A percentile compares a stretch with the other conserved stretches of the same genome.
These are phyloP conservation scores for Vitis amurensis DNA, from an alignment of 164 flowering plant species.

Conservation along the genomic window DNA sequence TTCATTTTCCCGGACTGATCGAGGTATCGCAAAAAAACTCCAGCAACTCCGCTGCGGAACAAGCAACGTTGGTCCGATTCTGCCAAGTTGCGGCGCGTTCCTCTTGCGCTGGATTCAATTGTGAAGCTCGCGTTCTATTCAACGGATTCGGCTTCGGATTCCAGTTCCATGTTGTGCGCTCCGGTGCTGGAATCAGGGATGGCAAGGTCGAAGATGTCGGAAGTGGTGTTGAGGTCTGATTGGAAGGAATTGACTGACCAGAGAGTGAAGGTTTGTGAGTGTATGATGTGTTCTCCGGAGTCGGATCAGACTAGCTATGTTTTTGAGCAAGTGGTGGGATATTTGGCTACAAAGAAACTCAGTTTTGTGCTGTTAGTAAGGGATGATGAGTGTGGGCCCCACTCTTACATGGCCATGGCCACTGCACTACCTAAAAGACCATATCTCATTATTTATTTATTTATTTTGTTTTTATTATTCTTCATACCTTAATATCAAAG, in stretches of 20 bases:
- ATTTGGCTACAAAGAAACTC: slow-evolving; percentile 34
- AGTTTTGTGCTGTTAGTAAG: slow-evolving; percentile 51
- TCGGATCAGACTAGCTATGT: slow-evolving; percentile 38
- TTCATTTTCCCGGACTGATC: slow-evolving; percentile 35
- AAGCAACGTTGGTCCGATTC: too few relatives aligned
- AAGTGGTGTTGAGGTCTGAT: slow-evolving; percentile 47
- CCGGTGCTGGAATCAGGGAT: slow-evolving; percentile 39
- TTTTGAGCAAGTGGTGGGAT: slow-evolving; percentile 48
- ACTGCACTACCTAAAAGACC: too few relatives aligned
- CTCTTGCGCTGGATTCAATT: slow-evolving; percentile 21
- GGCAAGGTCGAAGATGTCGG: slow-evolving; percentile 47
- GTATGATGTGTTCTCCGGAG: slow-evolving; percentile 32
- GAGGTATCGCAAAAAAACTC: slow-evolving; percentile 32
- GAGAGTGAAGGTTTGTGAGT: slow-evolving; percentile 36
- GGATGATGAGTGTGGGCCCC: slow-evolving; percentile 25
- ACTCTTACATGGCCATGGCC: too few relatives aligned
- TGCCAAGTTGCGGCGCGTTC: slow-evolving; percentile 17
- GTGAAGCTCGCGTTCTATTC: not conserved
- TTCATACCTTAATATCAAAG: too few relatives aligned
- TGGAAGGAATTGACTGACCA: slow-evolving; percentile 42
- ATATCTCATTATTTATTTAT: too few relatives aligned
- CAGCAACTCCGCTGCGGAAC: slow-evolving; percentile 30
- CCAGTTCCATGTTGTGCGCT: slow-evolving; percentile 35
- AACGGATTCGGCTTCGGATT: slow-evolving; percentile 38
- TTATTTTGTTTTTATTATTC: too few relatives aligned